phyloP scores from a whole-genome alignment of 768 basidiomycete species.

The Botryobasidium botryosum region DNA sequence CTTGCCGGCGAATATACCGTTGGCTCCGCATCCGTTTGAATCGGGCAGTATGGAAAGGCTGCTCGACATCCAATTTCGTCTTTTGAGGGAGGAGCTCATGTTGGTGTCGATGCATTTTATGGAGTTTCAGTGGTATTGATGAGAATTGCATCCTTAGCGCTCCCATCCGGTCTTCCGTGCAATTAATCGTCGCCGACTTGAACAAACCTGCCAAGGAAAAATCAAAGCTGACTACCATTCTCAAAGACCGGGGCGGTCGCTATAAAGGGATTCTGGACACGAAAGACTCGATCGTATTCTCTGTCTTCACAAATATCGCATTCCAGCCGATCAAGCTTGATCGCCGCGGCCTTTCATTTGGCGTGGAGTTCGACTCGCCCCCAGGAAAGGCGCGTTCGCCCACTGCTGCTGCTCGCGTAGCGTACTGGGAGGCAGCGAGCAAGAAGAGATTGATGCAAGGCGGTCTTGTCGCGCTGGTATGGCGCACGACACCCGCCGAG shows the following conservation, averaged over 20 bases:
- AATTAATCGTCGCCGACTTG: slow-evolving; percentile 33
- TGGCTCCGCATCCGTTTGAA: slow-evolving; percentile 45
- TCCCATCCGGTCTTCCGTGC: slow-evolving; percentile 33
- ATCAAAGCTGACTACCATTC: slow-evolving; percentile 7
- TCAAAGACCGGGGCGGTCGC: slow-evolving; percentile 13
- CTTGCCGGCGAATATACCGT: slow-evolving; percentile 41
- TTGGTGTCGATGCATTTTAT: slow-evolving; percentile 18
- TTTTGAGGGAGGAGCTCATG: slow-evolving; percentile 57
- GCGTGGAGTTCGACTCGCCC: slow-evolving; percentile 34
- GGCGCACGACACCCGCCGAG: slow-evolving; percentile 18
- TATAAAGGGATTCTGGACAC: slow-evolving; percentile 10
- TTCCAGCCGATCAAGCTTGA: slow-evolving; percentile 5
- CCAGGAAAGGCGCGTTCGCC: slow-evolving; percentile 35
- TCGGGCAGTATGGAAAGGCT: slow-evolving; percentile 43
- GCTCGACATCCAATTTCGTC: slow-evolving; percentile 58
- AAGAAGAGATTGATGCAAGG: slow-evolving; percentile 44
- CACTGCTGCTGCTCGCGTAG: slow-evolving; percentile 24
- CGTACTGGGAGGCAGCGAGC: slow-evolving; percentile 45
- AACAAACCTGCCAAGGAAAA: neutral
- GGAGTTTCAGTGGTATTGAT: slow-evolving; percentile 1
- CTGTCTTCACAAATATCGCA: slow-evolving; percentile 13
- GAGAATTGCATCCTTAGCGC: slow-evolving; percentile 24
- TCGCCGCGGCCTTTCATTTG: slow-evolving; percentile 33
- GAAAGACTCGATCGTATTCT: slow-evolving; percentile 13
- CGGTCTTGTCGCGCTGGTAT: slow-evolving; percentile 44